Evolutionary conservation across 345 rosid genomes (phyloP).

Genomic region (Eutrema heterophyllum): DNA sequence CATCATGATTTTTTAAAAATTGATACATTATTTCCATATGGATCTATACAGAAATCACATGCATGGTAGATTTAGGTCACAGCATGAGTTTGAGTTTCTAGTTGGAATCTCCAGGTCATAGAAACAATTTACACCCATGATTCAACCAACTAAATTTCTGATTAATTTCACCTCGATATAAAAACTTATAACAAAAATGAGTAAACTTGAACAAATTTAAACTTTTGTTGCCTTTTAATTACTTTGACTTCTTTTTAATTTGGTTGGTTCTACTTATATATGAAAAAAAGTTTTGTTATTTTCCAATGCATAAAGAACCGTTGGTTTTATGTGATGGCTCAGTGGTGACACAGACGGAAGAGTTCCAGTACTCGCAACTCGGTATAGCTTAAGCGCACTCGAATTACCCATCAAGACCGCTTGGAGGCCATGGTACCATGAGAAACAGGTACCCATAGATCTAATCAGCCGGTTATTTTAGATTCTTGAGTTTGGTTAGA

Average conservation of each 20-base stretch:
- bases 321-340: conserved; percentile 12
- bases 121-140: not conserved
- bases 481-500: not conserved
- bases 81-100: not conserved
- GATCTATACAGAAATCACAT: not conserved
- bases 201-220: not conserved
- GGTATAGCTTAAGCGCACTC: conserved; percentile 64
- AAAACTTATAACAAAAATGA: not conserved
- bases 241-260: too few relatives aligned
- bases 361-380: conserved; percentile 84
- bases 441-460: conserved; percentile 52
- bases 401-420: conserved; percentile 61
- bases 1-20: not conserved
- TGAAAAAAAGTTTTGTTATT: not conserved
- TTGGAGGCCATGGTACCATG: conserved; percentile 96
- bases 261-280: not conserved
- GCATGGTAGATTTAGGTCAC: not conserved
- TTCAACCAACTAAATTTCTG: not conserved
- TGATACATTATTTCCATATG: not conserved
- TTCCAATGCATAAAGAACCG: not conserved
- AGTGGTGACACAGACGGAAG: conserved; percentile 99
- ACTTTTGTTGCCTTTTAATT: too few relatives aligned
- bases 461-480: not conserved
- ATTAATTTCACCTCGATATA: not conserved
- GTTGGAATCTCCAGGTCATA: not conserved